phyloP scores from a whole-genome alignment of 139 green algal species.

The Chlamydomonas schloesseri region DNA sequence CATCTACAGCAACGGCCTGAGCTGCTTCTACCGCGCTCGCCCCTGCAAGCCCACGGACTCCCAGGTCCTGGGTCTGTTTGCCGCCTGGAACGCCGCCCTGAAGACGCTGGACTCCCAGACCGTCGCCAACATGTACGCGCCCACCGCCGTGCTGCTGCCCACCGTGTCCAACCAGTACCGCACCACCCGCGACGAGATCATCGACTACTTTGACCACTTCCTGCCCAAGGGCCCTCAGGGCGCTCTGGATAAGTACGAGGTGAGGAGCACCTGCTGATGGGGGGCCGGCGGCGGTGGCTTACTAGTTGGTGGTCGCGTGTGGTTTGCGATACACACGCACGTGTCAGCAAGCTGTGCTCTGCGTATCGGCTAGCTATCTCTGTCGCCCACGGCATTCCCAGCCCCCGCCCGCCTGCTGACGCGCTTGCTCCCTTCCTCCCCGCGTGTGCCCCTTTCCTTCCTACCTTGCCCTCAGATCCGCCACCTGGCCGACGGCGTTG shows the following conservation, averaged over 20 bases:
- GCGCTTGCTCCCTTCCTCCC: background rate
- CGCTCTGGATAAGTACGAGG: background rate
- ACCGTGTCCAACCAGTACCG: background rate
- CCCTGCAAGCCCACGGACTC: background rate
- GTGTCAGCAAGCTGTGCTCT: too few species aligned
- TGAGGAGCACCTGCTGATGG: background rate
- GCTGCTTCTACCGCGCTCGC: background rate
- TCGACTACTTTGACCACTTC: conserved; percentile 2
- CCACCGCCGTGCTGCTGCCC: background rate
- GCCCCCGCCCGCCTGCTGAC: too few species aligned
- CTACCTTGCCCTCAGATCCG: background rate
- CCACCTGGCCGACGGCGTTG: background rate
- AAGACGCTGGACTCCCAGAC: background rate
- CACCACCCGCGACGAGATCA: background rate
- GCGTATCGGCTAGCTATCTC: background rate
- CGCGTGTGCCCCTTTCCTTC: background rate
- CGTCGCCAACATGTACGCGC: conserved; percentile 21
- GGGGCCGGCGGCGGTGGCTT: too few species aligned
- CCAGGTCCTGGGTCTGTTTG: conserved; percentile 1
- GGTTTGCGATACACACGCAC: too few species aligned
- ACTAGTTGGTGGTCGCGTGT: background rate
- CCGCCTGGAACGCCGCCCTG: conserved; percentile 3
- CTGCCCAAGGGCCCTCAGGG: background rate
- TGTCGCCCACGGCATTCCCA: background rate
- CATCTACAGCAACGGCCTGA: background rate